phyloP scores from a whole-genome alignment of 208 protist species.

The Trypanosoma caninum region DNA sequence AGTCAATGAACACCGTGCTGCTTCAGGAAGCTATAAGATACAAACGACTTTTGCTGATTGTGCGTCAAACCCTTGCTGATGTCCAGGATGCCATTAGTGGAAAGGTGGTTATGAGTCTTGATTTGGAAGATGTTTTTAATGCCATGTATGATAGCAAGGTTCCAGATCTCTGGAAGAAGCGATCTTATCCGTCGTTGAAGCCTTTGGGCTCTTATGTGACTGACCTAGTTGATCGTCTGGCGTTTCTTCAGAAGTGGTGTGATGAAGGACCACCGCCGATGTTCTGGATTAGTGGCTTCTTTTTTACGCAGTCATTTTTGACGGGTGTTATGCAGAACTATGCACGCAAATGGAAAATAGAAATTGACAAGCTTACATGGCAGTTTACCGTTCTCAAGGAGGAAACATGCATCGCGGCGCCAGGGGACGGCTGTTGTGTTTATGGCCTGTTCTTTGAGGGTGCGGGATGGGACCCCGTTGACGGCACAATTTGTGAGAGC shows the following conservation, averaged over 20 bases:
- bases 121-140: constrained; percentile 95
- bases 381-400: constrained; percentile 87
- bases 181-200: constrained; percentile 97
- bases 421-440: constrained; percentile 87
- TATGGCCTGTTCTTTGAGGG: constrained; percentile 90
- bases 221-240: constrained; percentile 92
- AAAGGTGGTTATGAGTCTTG: constrained; percentile 96
- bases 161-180: constrained; percentile 84
- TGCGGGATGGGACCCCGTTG: constrained; percentile 73
- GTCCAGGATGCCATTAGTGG: constrained; percentile 95
- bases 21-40: constrained; percentile 92
- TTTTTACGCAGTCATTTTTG: constrained; percentile 97
- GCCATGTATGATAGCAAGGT: constrained; percentile 93
- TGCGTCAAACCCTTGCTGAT: constrained; percentile 91
- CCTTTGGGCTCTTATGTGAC: constrained; percentile 94
- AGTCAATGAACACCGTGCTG: constrained; percentile 96
- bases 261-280: constrained; percentile 74
- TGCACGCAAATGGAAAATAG: constrained; percentile 94
- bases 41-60: constrained; percentile 91
- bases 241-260: constrained; percentile 91
- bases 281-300: constrained; percentile 97
- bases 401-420: constrained; percentile 37
- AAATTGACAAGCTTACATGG: constrained; percentile 96
- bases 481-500: constrained; percentile 77
- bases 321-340: constrained; percentile 97